phyloP scores from a whole-genome alignment of 2,329 filamentous ascomycete species.

The Diaporthe sp. region DNA sequence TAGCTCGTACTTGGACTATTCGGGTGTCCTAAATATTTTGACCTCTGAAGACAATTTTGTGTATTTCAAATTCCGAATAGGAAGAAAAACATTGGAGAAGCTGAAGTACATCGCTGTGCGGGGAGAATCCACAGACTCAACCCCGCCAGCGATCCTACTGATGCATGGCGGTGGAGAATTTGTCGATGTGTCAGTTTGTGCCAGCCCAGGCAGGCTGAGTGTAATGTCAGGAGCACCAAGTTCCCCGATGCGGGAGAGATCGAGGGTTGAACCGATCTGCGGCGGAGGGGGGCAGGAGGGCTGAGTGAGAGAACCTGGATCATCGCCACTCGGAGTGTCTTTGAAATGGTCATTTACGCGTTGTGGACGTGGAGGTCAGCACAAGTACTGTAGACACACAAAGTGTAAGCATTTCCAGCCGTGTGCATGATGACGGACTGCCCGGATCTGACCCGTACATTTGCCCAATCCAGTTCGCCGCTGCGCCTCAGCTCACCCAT shows the following conservation, averaged over 20 bases:
- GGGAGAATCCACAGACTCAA: background rate
- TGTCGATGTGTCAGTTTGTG: background rate
- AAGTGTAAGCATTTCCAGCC: background rate
- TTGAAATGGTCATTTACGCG: background rate
- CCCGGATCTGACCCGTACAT: background rate
- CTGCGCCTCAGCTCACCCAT: background rate
- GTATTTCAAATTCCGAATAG: background rate
- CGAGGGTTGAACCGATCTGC: background rate
- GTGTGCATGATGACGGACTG: background rate
- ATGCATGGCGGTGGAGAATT: slow-evolving; percentile 2
- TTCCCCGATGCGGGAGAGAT: background rate
- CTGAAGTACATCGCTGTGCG: background rate
- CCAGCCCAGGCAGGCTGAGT: background rate
- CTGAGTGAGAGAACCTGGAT: background rate
- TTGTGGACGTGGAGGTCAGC: background rate
- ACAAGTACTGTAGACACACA: background rate
- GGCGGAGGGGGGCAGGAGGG: too few relatives aligned
- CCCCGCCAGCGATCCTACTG: background rate
- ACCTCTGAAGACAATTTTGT: background rate
- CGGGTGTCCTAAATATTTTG: too few relatives aligned
- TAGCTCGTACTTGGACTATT: background rate
- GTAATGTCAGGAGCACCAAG: background rate
- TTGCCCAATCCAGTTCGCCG: background rate
- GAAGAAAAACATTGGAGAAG: background rate
- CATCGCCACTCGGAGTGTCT: background rate